Base-by-base conservation (phyloP, 2,329 filamentous ascomycete species). In the Botrytis deweyae region DNA sequence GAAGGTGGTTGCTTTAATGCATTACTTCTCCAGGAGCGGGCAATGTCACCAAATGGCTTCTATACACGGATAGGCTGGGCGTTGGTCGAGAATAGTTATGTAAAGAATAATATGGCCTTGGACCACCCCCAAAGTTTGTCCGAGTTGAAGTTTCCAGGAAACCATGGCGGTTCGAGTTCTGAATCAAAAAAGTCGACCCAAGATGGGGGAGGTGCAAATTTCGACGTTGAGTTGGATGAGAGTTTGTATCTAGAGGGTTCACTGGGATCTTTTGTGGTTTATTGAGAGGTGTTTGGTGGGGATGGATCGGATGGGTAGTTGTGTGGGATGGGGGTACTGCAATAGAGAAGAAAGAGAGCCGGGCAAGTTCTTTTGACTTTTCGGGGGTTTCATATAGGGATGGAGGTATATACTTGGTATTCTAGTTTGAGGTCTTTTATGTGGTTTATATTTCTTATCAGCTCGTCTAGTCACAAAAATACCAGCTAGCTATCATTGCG, bases 51-150 rank as follows among this genome's bases (percentile, higher is more conserved):
- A 38, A 38, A 67, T 38, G 44, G 44, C 44, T 67, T 52, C n/a
- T 67, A 67, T 9, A 67, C 44, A 4, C 64, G 64, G 25, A 52
- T 52, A 52, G 64, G 64, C 7, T 1, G 0, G 4, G 33, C 1
- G 44, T 0, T 0, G 2, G 9, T 4, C 9, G 0, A 0, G 4
- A 5, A 8, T 3, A n/a, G 3, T n/a, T 66, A 25, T 12, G 22
- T 49, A 18, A 4, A 33, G 29, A 5, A 66, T 12, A 2, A 12
- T 6, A 1, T 36, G 12, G 29, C 2, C 9, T 36, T 42, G 20
- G 29, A 14, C 4, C 3, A 58, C 6, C 4, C 9, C 5, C 22
- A 38, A 38, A n/a, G 2, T 0, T 4, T 67, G 3, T 52, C 9
- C 22, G 4, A 38, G 44, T 38, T 38, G 4, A 25, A 33, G 20